Base-by-base conservation (phyloP, 2,329 filamentous ascomycete genomes). In the Ceratocystis colombiana region DNA sequence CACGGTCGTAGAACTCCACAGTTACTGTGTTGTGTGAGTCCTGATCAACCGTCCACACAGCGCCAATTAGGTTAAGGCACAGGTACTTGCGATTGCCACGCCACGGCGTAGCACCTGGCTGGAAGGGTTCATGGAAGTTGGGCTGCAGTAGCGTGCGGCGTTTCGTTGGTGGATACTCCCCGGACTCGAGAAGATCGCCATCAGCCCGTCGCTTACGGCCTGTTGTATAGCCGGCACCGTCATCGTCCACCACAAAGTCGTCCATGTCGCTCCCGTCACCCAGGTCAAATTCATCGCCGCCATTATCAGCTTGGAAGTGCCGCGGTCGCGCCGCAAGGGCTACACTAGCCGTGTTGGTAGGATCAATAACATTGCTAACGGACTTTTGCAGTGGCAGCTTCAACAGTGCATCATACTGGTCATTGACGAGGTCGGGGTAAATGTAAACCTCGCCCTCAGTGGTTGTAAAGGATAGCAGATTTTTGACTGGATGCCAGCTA, bases 41-140 rank as follows among this genome's bases (percentile, higher is more conserved):
- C 75, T 99, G 94, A 71, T 96, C 89, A 20, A 99, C 90, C 0
- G 93, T 97, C 90, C 94, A 99, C 7, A 96, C 89, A 72, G 95
- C 94, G 0, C 95, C 94, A 64, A 92, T 89, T 68, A 99, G 78
- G 73, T 97, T 97, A 50, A 97, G 82, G 72, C 90, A 96, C 0
- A 99, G 82, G 73, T 99, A 96, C 73, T 93, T 90, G 69, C 94
- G 83, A 74, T 96, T 94, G 1, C 94, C 94, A 69, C 90, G 85
- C 95, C 94, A 99, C 0, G 93, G 93, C 0, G 94, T 99, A 65
- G 91, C 92, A 0, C 94, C 93, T 0, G 93, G 68, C 74, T 99
- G 95, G 74, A 99, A 96, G 1, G 93, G 78, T 64, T 88, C 84
- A 71, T 99, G 95, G 45, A 88, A 83, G 71, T 85, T 82, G 1